A percentile compares a stretch with the other conserved stretches of the same genome.
These are phyloP conservation scores for Sideroxylon spinosum DNA, from an alignment of 179 eudicot species.

Conservation along the genomic window DNA sequence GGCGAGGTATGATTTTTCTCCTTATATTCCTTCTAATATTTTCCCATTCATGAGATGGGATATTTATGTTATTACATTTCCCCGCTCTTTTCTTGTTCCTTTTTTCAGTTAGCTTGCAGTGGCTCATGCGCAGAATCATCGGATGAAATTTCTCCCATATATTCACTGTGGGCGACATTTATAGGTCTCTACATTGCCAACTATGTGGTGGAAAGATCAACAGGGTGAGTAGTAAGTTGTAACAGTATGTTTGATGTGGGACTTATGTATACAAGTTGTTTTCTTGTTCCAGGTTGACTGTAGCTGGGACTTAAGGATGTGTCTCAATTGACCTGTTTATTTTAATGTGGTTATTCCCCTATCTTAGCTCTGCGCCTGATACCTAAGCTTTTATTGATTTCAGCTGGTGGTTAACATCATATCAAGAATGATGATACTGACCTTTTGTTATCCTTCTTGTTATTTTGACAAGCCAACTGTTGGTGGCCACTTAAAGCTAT, in stretches of 20 bases:
- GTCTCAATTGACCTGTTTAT: not conserved
- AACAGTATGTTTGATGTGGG: not conserved
- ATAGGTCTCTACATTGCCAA: conserved; percentile 98
- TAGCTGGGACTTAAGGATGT: not conserved
- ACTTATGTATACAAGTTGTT: not conserved
- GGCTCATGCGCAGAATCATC: conserved; percentile 87
- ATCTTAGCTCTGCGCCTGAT: not conserved
- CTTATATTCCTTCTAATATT: not conserved
- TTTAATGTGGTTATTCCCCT: not conserved
- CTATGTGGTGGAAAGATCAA: conserved; percentile 92
- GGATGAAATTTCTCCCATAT: conserved; percentile 94
- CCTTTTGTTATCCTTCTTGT: not conserved
- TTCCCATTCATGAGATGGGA: not conserved
- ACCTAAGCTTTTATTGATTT: not conserved
- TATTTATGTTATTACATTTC: conserved; percentile 21
- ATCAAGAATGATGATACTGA: not conserved
- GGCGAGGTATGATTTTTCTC: conserved; percentile 67
- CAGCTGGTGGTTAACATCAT: not conserved
- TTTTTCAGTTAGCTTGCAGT: conserved; percentile 70
- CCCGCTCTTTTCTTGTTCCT: conserved; percentile 13
- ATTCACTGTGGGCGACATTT: conserved; percentile 97
- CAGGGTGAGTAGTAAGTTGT: conserved; percentile 60
- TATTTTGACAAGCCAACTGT: not conserved
- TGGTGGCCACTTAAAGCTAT: not conserved
- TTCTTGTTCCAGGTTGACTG: not conserved